Percentiles rank a stretch among this genome's conserved stretches.
phyloP scores from a whole-genome alignment of 2,329 filamentous ascomycete genomes.

The Fusarium mundagurra region DNA sequence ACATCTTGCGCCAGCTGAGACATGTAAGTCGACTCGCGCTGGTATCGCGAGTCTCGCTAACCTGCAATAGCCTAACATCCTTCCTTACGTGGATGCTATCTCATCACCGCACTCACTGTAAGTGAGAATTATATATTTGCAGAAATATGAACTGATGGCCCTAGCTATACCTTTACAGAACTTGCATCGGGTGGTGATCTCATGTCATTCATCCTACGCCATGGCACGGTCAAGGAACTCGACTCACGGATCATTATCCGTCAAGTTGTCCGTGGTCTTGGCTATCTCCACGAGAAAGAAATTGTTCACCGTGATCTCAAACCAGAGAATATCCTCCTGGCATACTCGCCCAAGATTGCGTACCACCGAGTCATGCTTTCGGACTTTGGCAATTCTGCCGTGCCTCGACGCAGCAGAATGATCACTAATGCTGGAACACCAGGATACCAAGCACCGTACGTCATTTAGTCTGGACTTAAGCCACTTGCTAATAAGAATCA shows the following conservation, averaged over 20 bases:
- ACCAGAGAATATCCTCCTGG: conserved; percentile 63
- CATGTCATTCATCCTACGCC: conserved; percentile 57
- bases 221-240: conserved; percentile 50
- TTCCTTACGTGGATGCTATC: conserved; percentile 62
- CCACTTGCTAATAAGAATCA: not conserved
- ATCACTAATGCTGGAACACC: conserved; percentile 57
- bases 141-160: not conserved
- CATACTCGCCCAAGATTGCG: conserved; percentile 54
- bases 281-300: conserved; percentile 60
- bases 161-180: conserved; percentile 65
- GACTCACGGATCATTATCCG: conserved; percentile 57
- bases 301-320: conserved; percentile 65
- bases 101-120: conserved; percentile 59
- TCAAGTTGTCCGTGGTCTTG: conserved; percentile 58
- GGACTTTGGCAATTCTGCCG: conserved; percentile 62
- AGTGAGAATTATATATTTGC: conserved; percentile 19
- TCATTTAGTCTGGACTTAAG: not conserved
- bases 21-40: conserved; percentile 55
- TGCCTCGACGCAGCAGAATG: conserved; percentile 54
- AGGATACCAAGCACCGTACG: conserved; percentile 61
- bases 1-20: conserved; percentile 62
- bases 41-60: conserved; percentile 18
- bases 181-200: conserved; percentile 65
- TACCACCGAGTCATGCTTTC: conserved; percentile 60
- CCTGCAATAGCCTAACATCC: conserved; percentile 60